phyloP scores from a whole-genome alignment of 139 green algal species.

The Chlamydomonas sphaeroides region DNA sequence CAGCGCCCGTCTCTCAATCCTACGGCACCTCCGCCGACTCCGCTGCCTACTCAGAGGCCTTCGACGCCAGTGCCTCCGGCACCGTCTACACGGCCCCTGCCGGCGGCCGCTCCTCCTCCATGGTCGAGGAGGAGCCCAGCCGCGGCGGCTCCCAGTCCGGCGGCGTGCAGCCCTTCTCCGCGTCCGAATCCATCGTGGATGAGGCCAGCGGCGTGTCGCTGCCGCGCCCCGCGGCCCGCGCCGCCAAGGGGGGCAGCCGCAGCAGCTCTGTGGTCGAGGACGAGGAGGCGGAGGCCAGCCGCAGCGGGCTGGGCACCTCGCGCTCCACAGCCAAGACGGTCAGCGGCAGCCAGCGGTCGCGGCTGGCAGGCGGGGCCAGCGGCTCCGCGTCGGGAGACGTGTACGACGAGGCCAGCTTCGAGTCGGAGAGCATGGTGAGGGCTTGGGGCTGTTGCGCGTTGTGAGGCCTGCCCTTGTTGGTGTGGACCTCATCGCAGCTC shows the following conservation, averaged over 20 bases:
- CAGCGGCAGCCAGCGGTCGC: too few species aligned
- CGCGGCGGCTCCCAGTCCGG: neutral
- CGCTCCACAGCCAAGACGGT: neutral
- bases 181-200: neutral
- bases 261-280: neutral
- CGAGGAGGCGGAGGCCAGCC: constrained; percentile 11
- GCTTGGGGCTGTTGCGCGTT: too few species aligned
- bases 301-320: neutral
- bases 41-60: constrained; percentile 9
- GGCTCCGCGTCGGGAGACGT: neutral
- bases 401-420: constrained; percentile 24
- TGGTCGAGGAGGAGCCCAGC: neutral
- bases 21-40: neutral
- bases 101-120: neutral
- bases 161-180: neutral
- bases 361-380: neutral
- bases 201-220: neutral
- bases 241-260: neutral
- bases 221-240: neutral
- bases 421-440: constrained; percentile 1
- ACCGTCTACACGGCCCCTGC: neutral
- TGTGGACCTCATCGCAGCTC: too few species aligned
- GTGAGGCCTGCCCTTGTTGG: too few species aligned
- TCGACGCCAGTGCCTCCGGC: neutral
- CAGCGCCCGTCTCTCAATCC: neutral